These are phyloP conservation scores for Lactifluus subvellereus DNA, from an alignment of 768 basidiomycete genomes.

Conservation along the genomic window DNA sequence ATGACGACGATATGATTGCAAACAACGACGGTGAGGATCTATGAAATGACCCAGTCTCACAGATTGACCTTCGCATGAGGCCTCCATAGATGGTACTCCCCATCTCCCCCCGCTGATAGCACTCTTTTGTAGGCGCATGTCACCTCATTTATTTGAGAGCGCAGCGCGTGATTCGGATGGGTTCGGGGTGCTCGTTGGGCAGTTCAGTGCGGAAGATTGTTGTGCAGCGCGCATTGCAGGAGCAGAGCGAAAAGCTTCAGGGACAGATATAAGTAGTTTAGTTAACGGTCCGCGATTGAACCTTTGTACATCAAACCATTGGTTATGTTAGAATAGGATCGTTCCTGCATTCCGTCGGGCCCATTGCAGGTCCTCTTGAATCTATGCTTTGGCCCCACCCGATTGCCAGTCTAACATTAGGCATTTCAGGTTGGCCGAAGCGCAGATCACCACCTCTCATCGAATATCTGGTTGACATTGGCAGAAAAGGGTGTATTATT, in stretches of 20 bases:
- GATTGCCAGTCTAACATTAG: background rate
- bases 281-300: background rate
- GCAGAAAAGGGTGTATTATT: background rate
- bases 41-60: conserved; percentile 76
- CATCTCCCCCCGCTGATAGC: background rate
- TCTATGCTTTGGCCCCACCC: too few species aligned
- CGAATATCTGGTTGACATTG: background rate
- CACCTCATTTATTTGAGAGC: conserved; percentile 62
- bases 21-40: conserved; percentile 83
- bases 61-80: conserved; percentile 71
- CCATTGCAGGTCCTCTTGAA: too few species aligned
- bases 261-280: background rate
- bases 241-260: conserved; percentile 1
- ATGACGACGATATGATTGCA: conserved; percentile 62
- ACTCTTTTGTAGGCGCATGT: conserved; percentile 50
- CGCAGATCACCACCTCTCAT: background rate
- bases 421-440: too few species aligned
- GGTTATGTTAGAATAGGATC: background rate
- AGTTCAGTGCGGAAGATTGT: conserved; percentile 60
- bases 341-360: too few species aligned
- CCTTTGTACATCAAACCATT: conserved; percentile 26
- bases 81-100: background rate
- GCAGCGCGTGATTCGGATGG: conserved; percentile 54
- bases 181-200: conserved; percentile 58
- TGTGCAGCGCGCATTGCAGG: conserved; percentile 39